Conservation (phyloP, 805 yeast genomes). For the Lipomyces chichibuensis region DNA sequence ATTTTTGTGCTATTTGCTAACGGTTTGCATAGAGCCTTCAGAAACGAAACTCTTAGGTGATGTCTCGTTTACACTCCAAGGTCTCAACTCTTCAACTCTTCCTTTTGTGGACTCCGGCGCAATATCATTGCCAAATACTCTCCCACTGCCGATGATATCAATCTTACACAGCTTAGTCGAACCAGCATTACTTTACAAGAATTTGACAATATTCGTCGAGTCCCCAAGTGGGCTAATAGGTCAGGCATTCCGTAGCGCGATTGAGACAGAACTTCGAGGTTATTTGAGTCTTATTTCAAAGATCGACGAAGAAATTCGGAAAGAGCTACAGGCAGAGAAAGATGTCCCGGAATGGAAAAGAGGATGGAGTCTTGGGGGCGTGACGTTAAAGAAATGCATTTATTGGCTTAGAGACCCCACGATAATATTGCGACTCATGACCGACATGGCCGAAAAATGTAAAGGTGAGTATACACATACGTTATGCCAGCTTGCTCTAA, state of each 20-base stretch:
- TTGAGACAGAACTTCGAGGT: constrained; percentile 49
- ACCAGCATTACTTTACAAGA: constrained; percentile 67
- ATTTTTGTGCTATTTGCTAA: neutral
- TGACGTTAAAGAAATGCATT: constrained; percentile 46
- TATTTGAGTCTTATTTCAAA: constrained; percentile 52
- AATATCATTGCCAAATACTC: constrained; percentile 52
- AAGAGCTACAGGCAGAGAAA: constrained; percentile 42
- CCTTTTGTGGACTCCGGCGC: constrained; percentile 16
- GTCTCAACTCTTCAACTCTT: constrained; percentile 39
- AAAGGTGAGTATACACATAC: constrained; percentile 21
- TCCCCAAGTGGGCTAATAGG: constrained; percentile 56
- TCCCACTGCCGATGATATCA: constrained; percentile 61
- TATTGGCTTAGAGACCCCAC: constrained; percentile 55
- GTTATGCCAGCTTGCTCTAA: neutral
- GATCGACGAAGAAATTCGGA: constrained; percentile 48
- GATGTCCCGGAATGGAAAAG: constrained; percentile 32
- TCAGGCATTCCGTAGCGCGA: constrained; percentile 60
- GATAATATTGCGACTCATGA: constrained; percentile 60
- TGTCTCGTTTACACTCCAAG: constrained; percentile 44
- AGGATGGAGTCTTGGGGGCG: constrained; percentile 33
- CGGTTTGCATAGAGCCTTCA: constrained; percentile 27
- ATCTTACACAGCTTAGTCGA: constrained; percentile 63
- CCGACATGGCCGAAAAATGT: constrained; percentile 49
- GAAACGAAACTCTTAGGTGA: constrained; percentile 37
- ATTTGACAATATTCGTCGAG: constrained; percentile 47